Conservation (phyloP, 75 land plant genomes). For the Cryptomeria japonica region DNA sequence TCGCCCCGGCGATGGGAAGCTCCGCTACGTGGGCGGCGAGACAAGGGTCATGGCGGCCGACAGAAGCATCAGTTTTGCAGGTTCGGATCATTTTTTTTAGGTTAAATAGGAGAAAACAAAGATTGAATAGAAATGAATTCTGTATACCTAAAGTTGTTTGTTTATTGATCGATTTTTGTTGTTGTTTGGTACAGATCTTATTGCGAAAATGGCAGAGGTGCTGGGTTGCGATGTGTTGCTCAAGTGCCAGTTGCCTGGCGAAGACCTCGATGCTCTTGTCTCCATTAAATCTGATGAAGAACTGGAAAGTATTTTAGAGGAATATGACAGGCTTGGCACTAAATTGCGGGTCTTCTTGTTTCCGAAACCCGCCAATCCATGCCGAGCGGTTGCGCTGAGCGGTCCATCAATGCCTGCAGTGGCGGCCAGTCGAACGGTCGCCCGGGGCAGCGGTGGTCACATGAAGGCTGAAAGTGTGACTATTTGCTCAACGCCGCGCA, state of each 20-base stretch:
- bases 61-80: constrained; percentile 30
- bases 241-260: constrained; percentile 66
- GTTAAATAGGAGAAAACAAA: not conserved
- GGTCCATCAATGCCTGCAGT: too few relatives aligned
- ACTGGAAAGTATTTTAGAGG: constrained; percentile 57
- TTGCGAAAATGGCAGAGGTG: constrained; percentile 46
- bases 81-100: not conserved
- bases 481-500: too few relatives aligned
- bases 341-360: too few relatives aligned
- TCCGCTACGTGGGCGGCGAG: constrained; percentile 48
- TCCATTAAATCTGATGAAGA: constrained; percentile 70
- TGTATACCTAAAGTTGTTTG: not conserved
- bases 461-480: not conserved
- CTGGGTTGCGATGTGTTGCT: constrained; percentile 32
- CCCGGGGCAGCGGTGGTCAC: not conserved
- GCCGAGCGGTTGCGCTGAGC: too few relatives aligned
- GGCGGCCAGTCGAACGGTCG: too few relatives aligned
- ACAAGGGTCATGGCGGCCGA: constrained; percentile 37
- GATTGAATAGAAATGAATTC: too few relatives aligned
- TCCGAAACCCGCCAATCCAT: too few relatives aligned
- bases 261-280: constrained; percentile 64
- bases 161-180: not conserved
- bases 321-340: constrained; percentile 26
- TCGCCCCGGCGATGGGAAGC: constrained; percentile 38
- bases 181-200: constrained; percentile 27